Conservation (phyloP, 2,329 filamentous ascomycete genomes). For the Neobulgaria alba region DNA sequence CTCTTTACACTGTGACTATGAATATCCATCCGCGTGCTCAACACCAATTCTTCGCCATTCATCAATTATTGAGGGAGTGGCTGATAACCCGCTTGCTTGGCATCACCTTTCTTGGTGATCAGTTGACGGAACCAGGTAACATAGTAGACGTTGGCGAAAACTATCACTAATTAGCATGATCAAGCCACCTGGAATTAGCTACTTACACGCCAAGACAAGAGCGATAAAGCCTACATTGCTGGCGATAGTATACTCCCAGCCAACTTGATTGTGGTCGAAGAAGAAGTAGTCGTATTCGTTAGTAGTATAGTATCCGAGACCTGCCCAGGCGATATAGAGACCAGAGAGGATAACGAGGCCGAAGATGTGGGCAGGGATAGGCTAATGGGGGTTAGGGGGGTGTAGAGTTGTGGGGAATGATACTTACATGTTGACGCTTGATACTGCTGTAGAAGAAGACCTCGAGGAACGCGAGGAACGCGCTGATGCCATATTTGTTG, state of each 20-base stretch:
- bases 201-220: constrained; percentile 20
- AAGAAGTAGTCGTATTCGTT: constrained; percentile 26
- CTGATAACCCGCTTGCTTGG: constrained; percentile 10
- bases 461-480: constrained; percentile 26
- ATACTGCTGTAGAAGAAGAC: constrained; percentile 28
- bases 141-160: constrained; percentile 6
- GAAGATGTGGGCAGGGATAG: constrained; percentile 17
- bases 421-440: constrained; percentile 24
- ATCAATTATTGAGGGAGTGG: constrained; percentile 9
- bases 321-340: constrained; percentile 26
- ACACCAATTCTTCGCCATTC: no score
- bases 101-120: constrained; percentile 7
- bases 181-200: background rate
- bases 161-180: background rate
- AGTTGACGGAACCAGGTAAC: constrained; percentile 7
- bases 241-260: constrained; percentile 21
- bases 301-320: constrained; percentile 21
- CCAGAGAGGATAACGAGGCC: constrained; percentile 18
- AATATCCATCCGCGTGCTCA: no score
- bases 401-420: background rate
- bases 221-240: constrained; percentile 16
- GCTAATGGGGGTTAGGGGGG: no score
- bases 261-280: constrained; percentile 23
- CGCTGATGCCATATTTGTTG: constrained; percentile 23
- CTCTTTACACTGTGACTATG: no score